Conservation (phyloP, 129 eudicot genomes). For the Apium graveolens region DNA sequence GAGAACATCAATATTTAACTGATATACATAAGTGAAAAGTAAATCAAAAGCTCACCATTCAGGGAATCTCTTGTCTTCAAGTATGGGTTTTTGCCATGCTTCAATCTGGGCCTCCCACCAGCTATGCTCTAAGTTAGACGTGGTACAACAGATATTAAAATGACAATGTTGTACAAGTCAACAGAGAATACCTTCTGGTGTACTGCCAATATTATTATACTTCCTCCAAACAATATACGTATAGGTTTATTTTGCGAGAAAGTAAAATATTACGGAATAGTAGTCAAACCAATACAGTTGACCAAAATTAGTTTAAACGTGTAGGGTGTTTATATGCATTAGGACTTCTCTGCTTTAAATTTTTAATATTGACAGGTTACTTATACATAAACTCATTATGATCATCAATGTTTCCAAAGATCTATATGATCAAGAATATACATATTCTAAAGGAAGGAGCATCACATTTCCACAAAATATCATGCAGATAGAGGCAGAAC, state of each 20-base stretch:
- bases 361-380: not conserved
- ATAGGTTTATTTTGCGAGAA: not conserved
- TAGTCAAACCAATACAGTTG: not conserved
- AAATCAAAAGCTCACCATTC: conserved; percentile 35
- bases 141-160: not conserved
- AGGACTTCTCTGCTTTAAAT: not conserved
- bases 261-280: not conserved
- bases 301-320: not conserved
- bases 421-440: not conserved
- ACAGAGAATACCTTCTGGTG: not conserved
- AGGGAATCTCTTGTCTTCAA: conserved; percentile 53
- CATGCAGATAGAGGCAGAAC: not conserved
- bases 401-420: not conserved
- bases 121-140: conserved; percentile 24
- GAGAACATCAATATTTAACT: not conserved
- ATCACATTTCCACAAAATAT: not conserved
- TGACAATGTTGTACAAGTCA: not conserved
- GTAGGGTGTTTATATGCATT: not conserved
- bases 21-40: not conserved
- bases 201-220: not conserved
- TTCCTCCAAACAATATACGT: not conserved
- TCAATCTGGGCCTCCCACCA: conserved; percentile 58
- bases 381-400: not conserved
- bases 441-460: not conserved
- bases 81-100: conserved; percentile 57